A percentile compares a stretch with the other conserved stretches of the same genome.
Conservation (phyloP, 2,329 filamentous ascomycete species). For the Coniella vitis region DNA sequence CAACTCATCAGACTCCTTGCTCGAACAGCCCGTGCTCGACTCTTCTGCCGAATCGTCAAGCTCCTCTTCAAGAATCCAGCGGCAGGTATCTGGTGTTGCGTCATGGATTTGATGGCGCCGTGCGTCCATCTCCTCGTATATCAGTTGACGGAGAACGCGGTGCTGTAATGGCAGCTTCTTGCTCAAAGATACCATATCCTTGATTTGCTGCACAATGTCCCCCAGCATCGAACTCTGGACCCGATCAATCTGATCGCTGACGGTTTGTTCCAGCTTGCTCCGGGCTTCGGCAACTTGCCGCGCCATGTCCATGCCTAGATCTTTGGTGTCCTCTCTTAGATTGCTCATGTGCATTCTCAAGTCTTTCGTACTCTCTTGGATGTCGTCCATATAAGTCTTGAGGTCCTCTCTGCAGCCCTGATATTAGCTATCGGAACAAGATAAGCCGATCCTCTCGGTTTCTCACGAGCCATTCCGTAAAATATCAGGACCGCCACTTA, state of each 20-base stretch:
- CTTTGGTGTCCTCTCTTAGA: background rate
- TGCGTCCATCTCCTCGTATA: slow-evolving; percentile 16
- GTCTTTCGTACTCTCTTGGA: background rate
- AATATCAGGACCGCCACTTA: too few species aligned
- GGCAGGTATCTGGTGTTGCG: slow-evolving; percentile 18
- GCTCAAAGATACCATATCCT: background rate
- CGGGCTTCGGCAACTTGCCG: background rate
- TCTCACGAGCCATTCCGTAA: too few species aligned
- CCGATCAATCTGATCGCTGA: background rate
- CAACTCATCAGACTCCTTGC: too few species aligned
- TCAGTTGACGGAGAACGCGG: slow-evolving; percentile 9
- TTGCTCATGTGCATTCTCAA: background rate
- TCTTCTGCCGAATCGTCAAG: background rate
- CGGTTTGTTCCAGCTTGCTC: background rate
- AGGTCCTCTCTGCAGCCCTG: too few species aligned
- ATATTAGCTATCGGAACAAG: too few species aligned
- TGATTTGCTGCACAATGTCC: background rate
- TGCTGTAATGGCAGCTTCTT: slow-evolving; percentile 9
- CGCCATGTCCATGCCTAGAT: background rate
- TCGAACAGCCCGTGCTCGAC: too few species aligned
- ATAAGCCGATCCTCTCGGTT: too few species aligned
- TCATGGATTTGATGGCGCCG: slow-evolving; percentile 16
- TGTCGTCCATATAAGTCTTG: too few species aligned
- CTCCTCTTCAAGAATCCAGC: slow-evolving; percentile 17
- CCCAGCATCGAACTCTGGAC: background rate